These are phyloP conservation scores for Stagonosporopsis tanaceti DNA, from an alignment of 2,329 filamentous ascomycete genomes.

Conservation along the genomic window DNA sequence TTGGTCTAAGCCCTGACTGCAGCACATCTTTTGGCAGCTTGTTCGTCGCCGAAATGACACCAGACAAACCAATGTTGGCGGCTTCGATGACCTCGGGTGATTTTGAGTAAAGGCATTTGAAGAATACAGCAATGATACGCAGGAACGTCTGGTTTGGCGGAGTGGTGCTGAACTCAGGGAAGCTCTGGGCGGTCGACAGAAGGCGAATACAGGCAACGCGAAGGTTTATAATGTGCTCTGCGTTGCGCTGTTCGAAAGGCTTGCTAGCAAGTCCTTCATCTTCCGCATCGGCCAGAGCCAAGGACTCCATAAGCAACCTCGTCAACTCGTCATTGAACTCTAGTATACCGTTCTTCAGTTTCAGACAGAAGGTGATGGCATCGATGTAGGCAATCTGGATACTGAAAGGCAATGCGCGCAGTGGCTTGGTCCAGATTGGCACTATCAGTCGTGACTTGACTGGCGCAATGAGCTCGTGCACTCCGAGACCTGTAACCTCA, in stretches of 20 bases:
- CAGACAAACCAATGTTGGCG: slow-evolving; percentile 87
- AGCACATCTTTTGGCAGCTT: slow-evolving; percentile 95
- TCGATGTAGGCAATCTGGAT: slow-evolving; percentile 99
- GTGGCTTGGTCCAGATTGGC: slow-evolving; percentile 93
- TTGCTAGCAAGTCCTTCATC: slow-evolving; percentile 88
- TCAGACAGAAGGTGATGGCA: slow-evolving; percentile 93
- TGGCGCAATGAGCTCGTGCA: slow-evolving; percentile 87
- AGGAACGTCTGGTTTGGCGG: slow-evolving; percentile 69
- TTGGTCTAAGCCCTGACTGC: slow-evolving; percentile 90
- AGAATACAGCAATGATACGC: slow-evolving; percentile 89
- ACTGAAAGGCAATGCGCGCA: slow-evolving; percentile 89
- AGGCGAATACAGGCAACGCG: slow-evolving; percentile 93
- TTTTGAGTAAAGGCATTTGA: slow-evolving; percentile 95
- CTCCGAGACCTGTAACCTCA: slow-evolving; percentile 76
- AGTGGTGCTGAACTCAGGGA: slow-evolving; percentile 86
- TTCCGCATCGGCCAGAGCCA: slow-evolving; percentile 92
- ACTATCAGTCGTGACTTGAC: slow-evolving; percentile 89
- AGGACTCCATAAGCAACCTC: slow-evolving; percentile 87
- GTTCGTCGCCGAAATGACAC: slow-evolving; percentile 84
- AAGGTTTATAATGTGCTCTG: slow-evolving; percentile 89
- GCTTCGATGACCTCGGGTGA: slow-evolving; percentile 92
- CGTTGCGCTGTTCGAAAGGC: slow-evolving; percentile 91
- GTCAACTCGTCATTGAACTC: slow-evolving; percentile 92
- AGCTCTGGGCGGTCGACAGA: slow-evolving; percentile 89
- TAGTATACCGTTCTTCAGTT: slow-evolving; percentile 86